Conservation (phyloP, 768 basidiomycete genomes). For the Suillus subaureus region DNA sequence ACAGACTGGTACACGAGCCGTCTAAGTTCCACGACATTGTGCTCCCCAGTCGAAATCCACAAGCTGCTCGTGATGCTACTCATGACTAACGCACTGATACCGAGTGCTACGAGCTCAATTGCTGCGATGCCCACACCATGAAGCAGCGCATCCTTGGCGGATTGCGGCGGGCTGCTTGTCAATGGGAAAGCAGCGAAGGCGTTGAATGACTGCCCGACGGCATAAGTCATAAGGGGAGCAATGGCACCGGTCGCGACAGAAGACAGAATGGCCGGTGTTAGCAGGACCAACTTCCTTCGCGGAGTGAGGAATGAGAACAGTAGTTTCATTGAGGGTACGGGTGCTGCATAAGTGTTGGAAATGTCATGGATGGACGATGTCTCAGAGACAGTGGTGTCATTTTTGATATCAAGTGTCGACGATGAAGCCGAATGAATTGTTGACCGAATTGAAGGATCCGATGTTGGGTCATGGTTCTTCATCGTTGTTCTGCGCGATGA, state of each 20-base stretch:
- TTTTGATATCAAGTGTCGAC: constrained; percentile 24
- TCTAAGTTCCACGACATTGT: constrained; percentile 69
- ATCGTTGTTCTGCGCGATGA: constrained; percentile 35
- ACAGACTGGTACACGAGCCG: constrained; percentile 70
- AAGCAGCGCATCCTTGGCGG: constrained; percentile 52
- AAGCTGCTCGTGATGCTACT: constrained; percentile 75
- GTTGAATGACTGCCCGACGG: constrained; percentile 78
- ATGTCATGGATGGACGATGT: constrained; percentile 19
- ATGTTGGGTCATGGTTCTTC: constrained; percentile 31
- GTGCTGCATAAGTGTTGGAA: constrained; percentile 28
- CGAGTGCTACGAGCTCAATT: constrained; percentile 66
- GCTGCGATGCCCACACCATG: constrained; percentile 62
- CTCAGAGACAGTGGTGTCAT: constrained; percentile 14
- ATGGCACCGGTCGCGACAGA: constrained; percentile 69
- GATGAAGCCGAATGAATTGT: constrained; percentile 15
- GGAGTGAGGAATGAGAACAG: constrained; percentile 68
- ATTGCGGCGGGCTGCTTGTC: constrained; percentile 39
- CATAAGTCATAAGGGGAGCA: constrained; percentile 84
- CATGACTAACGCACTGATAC: constrained; percentile 64
- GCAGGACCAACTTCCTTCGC: constrained; percentile 54
- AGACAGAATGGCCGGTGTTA: constrained; percentile 64
- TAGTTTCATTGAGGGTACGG: constrained; percentile 57
- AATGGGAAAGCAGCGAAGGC: constrained; percentile 64
- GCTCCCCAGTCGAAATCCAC: constrained; percentile 90
- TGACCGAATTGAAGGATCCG: constrained; percentile 24